Evolutionary conservation across 257 asterid species (phyloP), one percentile per base, ranked within the genome.

Genomic region (Solanum chmielewskii): DNA sequence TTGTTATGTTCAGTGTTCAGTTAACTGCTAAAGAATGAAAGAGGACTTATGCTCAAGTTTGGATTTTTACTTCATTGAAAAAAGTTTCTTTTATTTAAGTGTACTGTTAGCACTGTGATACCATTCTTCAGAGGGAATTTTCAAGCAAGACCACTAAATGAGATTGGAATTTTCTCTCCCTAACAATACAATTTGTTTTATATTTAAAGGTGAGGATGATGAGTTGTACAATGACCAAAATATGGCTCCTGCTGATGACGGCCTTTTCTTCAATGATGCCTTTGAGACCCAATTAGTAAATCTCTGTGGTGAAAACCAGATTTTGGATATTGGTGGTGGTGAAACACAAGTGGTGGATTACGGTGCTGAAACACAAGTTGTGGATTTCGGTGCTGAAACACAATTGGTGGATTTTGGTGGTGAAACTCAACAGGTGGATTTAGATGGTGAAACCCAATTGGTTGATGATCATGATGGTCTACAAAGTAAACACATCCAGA

Each of bases 401-500:
- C 91, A 88, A 83, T 12, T 75, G 77, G 76, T 89, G 84, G 91
- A 89, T 80, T 39, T 45, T 29, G 86, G 49, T 70, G 83, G 39
- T 41, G 90, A 88, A 25, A 91, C 89, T 9, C 91, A 87, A 86
- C 81, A 42, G 27, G 23, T 89, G 80, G 90, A 92, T 60, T 69
- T 87, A 49, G 60, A 16, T 27, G 82, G 31, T 44, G 98, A 92
- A 89, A 95, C 97, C 52, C 98, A 96, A 89, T 91, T 88, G 85
- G 85, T 93, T 83, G 95, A 92, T 77, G 92, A 94, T 90, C 56
- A 75, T 85, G 92, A 90, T 86, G 89, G 89, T 91, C 78, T 87
- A 83, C 87, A 87, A 25, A 42, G 74, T 88, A 52, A 85, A 77
- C 81, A 44, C 37, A 73, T 86, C 13, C 92, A 89, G 87, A 88